phyloP scores from a whole-genome alignment of 805 yeast genomes.

The Candida pseudoglaebosa region DNA sequence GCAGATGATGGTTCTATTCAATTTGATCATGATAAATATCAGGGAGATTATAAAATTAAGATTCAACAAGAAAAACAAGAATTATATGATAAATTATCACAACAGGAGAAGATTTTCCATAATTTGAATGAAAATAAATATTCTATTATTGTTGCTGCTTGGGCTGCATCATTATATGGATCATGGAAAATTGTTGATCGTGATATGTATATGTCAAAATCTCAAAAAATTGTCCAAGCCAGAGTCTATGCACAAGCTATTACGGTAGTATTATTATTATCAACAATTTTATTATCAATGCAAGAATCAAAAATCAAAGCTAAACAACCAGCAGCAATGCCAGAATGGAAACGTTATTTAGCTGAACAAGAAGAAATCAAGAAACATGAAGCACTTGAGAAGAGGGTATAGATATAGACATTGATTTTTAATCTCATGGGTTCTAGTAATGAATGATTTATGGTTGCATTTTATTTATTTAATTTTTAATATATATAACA shows the following conservation, averaged over 20 bases:
- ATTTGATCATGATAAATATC: constrained; percentile 62
- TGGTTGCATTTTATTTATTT: neutral
- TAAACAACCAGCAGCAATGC: constrained; percentile 24
- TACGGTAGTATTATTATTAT: constrained; percentile 66
- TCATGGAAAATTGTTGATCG: constrained; percentile 69
- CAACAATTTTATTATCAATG: constrained; percentile 59
- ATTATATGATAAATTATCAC: constrained; percentile 50
- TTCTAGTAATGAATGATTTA: neutral
- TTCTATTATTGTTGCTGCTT: constrained; percentile 61
- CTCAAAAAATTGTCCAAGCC: constrained; percentile 80
- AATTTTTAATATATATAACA: no score
- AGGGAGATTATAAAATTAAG: constrained; percentile 40
- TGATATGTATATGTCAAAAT: constrained; percentile 63
- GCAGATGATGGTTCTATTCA: constrained; percentile 69
- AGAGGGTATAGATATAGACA: neutral
- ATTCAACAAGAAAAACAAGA: constrained; percentile 42
- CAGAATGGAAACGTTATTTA: constrained; percentile 30
- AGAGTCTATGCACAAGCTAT: constrained; percentile 85
- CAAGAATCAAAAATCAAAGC: constrained; percentile 54
- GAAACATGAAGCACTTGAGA: neutral
- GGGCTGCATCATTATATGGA: constrained; percentile 79
- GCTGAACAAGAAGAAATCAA: constrained; percentile 19
- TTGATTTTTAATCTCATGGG: neutral
- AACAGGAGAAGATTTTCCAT: constrained; percentile 47
- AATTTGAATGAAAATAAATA: constrained; percentile 55